phyloP scores from a whole-genome alignment of 2,329 filamentous ascomycete genomes.

The Xylaria arbuscula region DNA sequence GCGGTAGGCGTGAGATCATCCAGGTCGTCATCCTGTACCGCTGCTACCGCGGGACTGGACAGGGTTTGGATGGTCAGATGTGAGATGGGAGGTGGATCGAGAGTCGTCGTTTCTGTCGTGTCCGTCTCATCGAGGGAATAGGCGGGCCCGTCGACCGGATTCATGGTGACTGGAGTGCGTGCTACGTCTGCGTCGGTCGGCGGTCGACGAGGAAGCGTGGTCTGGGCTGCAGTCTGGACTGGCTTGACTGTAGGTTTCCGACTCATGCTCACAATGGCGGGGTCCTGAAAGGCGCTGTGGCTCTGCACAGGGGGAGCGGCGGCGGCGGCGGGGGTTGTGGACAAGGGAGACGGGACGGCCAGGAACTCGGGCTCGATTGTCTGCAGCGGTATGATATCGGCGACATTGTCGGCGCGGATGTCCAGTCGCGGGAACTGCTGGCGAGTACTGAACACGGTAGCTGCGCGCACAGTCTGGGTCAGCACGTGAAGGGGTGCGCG shows the following conservation, averaged over 20 bases:
- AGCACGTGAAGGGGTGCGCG: conserved; percentile 1
- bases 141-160: conserved; percentile 43
- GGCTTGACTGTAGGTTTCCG: conserved; percentile 53
- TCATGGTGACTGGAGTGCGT: conserved; percentile 45
- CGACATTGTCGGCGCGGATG: conserved; percentile 44
- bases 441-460: conserved; percentile 36
- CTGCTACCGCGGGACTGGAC: conserved; percentile 21
- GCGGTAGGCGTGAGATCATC: conserved; percentile 39
- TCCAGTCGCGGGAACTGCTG: conserved; percentile 37
- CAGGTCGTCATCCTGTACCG: conserved; percentile 37
- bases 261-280: conserved; percentile 80
- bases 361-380: conserved; percentile 2
- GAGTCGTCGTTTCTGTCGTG: conserved; percentile 31
- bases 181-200: conserved; percentile 47
- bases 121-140: conserved; percentile 45
- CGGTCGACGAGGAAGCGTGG: conserved; percentile 44
- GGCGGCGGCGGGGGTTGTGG: conserved; percentile 42
- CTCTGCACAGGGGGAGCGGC: conserved; percentile 40
- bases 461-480: conserved; percentile 30
- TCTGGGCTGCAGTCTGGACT: conserved; percentile 34
- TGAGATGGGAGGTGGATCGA: conserved; percentile 22
- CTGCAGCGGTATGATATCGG: conserved; percentile 43
- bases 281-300: conserved; percentile 73
- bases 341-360: conserved; percentile 31
- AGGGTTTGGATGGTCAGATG: conserved; percentile 39